Evolutionary conservation across 208 protist genomes (phyloP), one percentile per base, ranked within the genome.

Genomic region (Leptomonas pyrrhocoris): DNA sequence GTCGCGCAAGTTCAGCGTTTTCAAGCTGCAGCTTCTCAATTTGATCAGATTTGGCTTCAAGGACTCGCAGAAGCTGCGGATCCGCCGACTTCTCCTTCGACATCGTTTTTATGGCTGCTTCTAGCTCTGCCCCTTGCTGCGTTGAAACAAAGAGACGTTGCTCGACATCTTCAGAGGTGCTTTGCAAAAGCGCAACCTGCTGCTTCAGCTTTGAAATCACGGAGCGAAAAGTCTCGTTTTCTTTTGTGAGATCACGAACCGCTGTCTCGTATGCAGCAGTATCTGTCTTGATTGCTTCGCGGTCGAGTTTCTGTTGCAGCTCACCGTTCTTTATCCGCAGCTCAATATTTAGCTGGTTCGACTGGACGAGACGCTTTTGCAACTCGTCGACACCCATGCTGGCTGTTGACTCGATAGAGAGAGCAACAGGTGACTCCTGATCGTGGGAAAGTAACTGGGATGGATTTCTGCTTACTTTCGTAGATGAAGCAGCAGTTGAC

Each of bases 1-100:
- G 54, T 8, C 84, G 73, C 18, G 74, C 40, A 0, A 86, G 80
- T 21, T 83, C 67, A 27, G 84, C 81, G 48, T 89, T 84, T 54
- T 84, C 79, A 2, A 62, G 77, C 15, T 80, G 61, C 16, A 84
- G 65, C 31, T 50, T 71, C 15, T 36, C 56, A 2, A 80, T 70
- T 21, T 64, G 68, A 36, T 77, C 67, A 11, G 42, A 68, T 57
- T 84, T 84, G 8, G 59, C 38, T 7, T 71, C 67, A 15, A 84
- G 57, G 1, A 70, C 18, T 9, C 58, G 69, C 11, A 73, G 57
- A 3, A 84, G 48, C 31, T 70, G 46, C 1, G 73, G 55, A 21
- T 80, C 49, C 0, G 66, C 50, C 7, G 68, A 49, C 30, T 74
- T 75, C 2, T 55, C 62, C 30, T 68, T 62, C 42, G 67, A 34